Percentiles rank a stretch among this genome's conserved stretches.
These are phyloP conservation scores for Endocarpon pusillum DNA, from an alignment of 495 filamentous ascomycete species.

Conservation along the genomic window DNA sequence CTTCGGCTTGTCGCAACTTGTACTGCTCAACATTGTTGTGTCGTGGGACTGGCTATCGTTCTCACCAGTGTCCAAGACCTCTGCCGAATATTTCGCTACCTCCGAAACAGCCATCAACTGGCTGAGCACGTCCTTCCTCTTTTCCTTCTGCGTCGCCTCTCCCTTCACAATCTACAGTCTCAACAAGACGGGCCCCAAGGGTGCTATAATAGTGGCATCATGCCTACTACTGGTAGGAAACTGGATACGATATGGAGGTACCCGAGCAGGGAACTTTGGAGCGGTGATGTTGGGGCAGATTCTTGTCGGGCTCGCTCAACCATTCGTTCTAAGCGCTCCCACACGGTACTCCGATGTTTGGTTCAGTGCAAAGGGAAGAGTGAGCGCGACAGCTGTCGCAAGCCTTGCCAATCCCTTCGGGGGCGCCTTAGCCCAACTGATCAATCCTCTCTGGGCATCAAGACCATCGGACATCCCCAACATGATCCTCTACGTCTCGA, in stretches of 20 bases:
- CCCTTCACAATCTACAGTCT: slow-evolving; percentile 65
- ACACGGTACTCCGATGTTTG: slow-evolving; percentile 86
- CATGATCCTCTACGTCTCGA: slow-evolving; percentile 73
- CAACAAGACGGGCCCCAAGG: slow-evolving; percentile 62
- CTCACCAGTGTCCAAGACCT: slow-evolving; percentile 62
- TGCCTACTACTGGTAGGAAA: slow-evolving; percentile 64
- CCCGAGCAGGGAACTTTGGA: slow-evolving; percentile 49
- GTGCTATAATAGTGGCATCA: slow-evolving; percentile 55
- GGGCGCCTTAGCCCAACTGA: slow-evolving; percentile 71
- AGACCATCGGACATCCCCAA: slow-evolving; percentile 45
- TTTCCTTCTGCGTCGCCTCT: slow-evolving; percentile 57
- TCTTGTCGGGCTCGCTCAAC: slow-evolving; percentile 74
- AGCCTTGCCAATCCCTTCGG: slow-evolving; percentile 79
- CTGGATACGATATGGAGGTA: slow-evolving; percentile 83
- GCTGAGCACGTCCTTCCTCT: slow-evolving; percentile 74
- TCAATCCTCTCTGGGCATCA: slow-evolving; percentile 60
- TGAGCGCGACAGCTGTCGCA: slow-evolving; percentile 73
- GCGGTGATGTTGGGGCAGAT: slow-evolving; percentile 91
- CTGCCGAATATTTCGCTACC: slow-evolving; percentile 59
- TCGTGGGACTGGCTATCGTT: slow-evolving; percentile 97
- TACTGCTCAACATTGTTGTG: slow-evolving; percentile 78
- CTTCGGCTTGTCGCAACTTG: slow-evolving; percentile 71
- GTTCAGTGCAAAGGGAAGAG: slow-evolving; percentile 74
- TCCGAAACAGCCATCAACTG: slow-evolving; percentile 74
- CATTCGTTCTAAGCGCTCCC: slow-evolving; percentile 79